phyloP scores from a whole-genome alignment of 371 early-diverging fungal genomes.

The Rhizopus microsporus region DNA sequence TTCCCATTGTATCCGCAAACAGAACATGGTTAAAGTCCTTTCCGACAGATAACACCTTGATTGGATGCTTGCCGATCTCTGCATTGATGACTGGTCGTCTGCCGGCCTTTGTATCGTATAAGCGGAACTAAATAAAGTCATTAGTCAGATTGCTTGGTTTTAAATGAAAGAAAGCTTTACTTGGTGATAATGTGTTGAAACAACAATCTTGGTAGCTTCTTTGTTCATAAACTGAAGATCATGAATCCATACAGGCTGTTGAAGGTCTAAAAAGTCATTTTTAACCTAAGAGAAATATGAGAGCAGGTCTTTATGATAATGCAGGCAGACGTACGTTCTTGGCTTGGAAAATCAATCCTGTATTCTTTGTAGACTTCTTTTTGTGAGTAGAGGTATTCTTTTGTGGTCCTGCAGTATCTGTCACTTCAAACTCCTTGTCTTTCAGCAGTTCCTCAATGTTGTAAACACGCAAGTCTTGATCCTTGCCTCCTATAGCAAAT shows the following conservation, averaged over 20 bases:
- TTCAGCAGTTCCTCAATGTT: slow-evolving; percentile 51
- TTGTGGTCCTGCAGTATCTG: slow-evolving; percentile 23
- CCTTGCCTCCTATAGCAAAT: slow-evolving; percentile 86
- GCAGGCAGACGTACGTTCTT: slow-evolving; percentile 44
- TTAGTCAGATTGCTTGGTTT: background rate
- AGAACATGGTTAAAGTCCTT: slow-evolving; percentile 61
- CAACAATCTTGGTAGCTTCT: slow-evolving; percentile 55
- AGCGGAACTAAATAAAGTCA: slow-evolving; percentile 55
- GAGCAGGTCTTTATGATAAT: slow-evolving; percentile 16
- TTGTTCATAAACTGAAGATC: slow-evolving; percentile 74
- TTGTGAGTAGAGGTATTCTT: slow-evolving; percentile 30
- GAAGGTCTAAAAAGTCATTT: slow-evolving; percentile 79
- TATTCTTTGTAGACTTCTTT: slow-evolving; percentile 43
- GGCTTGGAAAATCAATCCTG: slow-evolving; percentile 60
- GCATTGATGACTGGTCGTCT: slow-evolving; percentile 71
- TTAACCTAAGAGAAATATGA: slow-evolving; percentile 33
- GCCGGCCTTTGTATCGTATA: slow-evolving; percentile 75
- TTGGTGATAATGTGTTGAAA: slow-evolving; percentile 77
- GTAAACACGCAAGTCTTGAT: slow-evolving; percentile 81
- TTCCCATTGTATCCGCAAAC: slow-evolving; percentile 77
- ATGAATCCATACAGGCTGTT: slow-evolving; percentile 87
- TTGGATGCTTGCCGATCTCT: slow-evolving; percentile 70
- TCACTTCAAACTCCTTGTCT: slow-evolving; percentile 14
- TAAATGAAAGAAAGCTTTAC: slow-evolving; percentile 25
- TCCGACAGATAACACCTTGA: slow-evolving; percentile 53